Evolutionary conservation across 306 rosid species (phyloP).

Genomic region (Lotus japonicus): DNA sequence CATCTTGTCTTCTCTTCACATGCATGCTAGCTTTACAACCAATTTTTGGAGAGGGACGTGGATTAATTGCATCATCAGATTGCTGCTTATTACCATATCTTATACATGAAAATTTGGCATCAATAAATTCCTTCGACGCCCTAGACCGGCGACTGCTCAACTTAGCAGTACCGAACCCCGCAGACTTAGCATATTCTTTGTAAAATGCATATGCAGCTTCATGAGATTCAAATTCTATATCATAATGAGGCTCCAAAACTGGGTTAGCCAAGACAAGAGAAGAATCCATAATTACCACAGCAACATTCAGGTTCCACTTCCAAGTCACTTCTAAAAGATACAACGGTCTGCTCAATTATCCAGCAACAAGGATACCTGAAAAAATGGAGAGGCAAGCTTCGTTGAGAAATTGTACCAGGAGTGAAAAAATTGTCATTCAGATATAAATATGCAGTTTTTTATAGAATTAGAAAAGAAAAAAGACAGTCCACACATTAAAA

Average conservation of each 20-base stretch:
- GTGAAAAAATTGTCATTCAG: neutral
- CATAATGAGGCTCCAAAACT: slow-evolving; percentile 38
- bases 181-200: slow-evolving; percentile 53
- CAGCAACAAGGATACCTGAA: slow-evolving; percentile 5
- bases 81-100: slow-evolving; percentile 64
- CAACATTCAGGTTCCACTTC: slow-evolving; percentile 26
- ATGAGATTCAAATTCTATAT: slow-evolving; percentile 54
- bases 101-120: slow-evolving; percentile 60
- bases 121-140: slow-evolving; percentile 56
- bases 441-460: neutral
- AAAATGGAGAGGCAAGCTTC: neutral
- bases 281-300: slow-evolving; percentile 34
- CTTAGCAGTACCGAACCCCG: slow-evolving; percentile 60
- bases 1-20: slow-evolving; percentile 54
- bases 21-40: slow-evolving; percentile 67
- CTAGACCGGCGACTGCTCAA: slow-evolving; percentile 62
- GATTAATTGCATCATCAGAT: slow-evolving; percentile 62
- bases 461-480: neutral
- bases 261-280: slow-evolving; percentile 22
- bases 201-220: slow-evolving; percentile 53
- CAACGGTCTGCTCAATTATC: slow-evolving; percentile 8
- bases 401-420: neutral
- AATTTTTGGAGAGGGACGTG: slow-evolving; percentile 60
- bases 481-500: too few species aligned
- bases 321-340: neutral